Percentiles rank a stretch among this genome's conserved stretches.
Conservation (phyloP, 73 alveolate species). For the Uronychia setigera region DNA sequence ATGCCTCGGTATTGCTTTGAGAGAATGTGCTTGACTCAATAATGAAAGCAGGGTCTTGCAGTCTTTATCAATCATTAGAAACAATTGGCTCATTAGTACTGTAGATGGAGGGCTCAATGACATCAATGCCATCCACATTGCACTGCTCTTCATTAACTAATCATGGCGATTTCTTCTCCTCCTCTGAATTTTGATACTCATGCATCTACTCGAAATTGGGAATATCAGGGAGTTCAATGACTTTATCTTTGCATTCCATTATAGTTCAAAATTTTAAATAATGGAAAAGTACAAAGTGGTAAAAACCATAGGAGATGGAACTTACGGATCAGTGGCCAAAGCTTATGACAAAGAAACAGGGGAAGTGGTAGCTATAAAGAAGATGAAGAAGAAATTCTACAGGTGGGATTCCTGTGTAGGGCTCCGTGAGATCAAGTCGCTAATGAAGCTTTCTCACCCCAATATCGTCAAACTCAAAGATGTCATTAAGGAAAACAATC, state of each 20-base stretch:
- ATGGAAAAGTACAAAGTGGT: constrained; percentile 46
- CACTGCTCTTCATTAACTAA: too few species aligned
- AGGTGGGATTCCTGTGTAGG: constrained; percentile 72
- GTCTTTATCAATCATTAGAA: neutral
- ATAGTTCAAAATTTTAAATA: too few species aligned
- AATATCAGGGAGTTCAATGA: neutral
- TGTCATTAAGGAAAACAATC: constrained; percentile 82
- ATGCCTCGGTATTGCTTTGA: neutral
- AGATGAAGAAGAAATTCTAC: constrained; percentile 82
- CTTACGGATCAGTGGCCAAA: constrained; percentile 86
- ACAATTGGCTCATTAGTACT: neutral
- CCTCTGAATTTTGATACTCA: too few species aligned
- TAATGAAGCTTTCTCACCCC: constrained; percentile 83
- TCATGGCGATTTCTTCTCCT: too few species aligned
- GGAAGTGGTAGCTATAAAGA: constrained; percentile 89
- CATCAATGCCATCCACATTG: too few species aligned
- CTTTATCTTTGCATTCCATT: too few species aligned
- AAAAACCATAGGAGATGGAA: constrained; percentile 74
- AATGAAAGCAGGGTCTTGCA: neutral
- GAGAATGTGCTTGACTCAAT: neutral
- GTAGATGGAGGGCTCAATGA: too few species aligned
- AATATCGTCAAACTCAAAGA: constrained; percentile 83
- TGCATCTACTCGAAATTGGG: neutral
- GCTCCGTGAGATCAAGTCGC: constrained; percentile 52
- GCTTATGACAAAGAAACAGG: constrained; percentile 86